Base-by-base conservation (phyloP, 768 basidiomycete species). In the Naganishia randhawae region DNA sequence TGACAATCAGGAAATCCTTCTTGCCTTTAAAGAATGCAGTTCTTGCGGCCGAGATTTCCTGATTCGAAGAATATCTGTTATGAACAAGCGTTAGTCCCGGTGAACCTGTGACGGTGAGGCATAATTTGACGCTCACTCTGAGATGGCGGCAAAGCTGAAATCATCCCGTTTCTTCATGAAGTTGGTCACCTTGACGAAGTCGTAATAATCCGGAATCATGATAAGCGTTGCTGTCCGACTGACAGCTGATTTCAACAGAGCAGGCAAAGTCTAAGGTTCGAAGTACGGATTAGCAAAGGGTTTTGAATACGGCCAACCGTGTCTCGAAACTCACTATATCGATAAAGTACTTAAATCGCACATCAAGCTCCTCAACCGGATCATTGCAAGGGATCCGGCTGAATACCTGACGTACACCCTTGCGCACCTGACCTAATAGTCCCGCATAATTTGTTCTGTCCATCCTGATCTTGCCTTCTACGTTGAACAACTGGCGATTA, bases 171-270 rank as follows among this genome's bases (percentile, higher is more conserved):
- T 91, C 64, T 87, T 85, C 81, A 97, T 87, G 80, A 91, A 83
- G 69, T 93, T 92, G 68, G 90, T 89, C 10, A 99, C 83, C 25
- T 92, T 86, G 67, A 97, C 90, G 77, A 94, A 98, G 81, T 98
- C 96, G 77, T 95, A 94, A 62, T 94, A 97, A 0, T 92, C 94
- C 0, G 96, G 93, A 19, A 99, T 82, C 77, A 97, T 90, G 71
- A 98, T 84, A 61, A 88, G 84, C 0, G 93, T 92, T 77, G 92
- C 92, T 31, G 86, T 83, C 71, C 92, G 91, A 80, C 91, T 90
- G 6, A 98, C 91, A 0, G 96, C 96, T 1, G 94, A 97, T 80
- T 92, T 93, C 51, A 93, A 82, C 27, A 96, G 81, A 17, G 83
- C 76, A 9, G 96, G 93, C 0, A 98, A 84, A 31, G 93, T 81